phyloP scores from a whole-genome alignment of 1,284 basidiomycete genomes.

The Rhodofomes roseus region DNA sequence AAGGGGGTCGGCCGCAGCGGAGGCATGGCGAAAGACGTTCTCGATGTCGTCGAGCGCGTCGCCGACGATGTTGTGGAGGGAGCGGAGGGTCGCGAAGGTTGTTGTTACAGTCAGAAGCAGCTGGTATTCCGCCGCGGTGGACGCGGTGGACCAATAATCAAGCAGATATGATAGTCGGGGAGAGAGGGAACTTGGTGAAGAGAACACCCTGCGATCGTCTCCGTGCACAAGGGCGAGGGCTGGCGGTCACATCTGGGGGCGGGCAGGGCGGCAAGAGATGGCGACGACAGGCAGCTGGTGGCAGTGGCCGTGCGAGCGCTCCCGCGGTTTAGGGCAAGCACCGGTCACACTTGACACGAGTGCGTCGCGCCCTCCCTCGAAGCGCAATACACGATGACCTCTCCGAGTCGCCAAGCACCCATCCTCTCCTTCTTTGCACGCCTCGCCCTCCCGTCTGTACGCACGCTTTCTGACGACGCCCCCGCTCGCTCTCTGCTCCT shows the following conservation, averaged over 20 bases:
- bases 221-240: too few relatives aligned
- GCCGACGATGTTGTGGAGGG: slow-evolving; percentile 62
- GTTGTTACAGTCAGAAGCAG: too few relatives aligned
- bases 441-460: neutral
- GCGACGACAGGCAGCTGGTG: neutral
- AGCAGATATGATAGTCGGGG: neutral
- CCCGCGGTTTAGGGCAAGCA: too few relatives aligned
- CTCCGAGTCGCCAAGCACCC: too few relatives aligned
- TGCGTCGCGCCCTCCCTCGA: too few relatives aligned
- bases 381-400: too few relatives aligned
- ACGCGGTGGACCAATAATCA: neutral
- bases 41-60: slow-evolving; percentile 68
- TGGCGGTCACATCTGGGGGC: too few relatives aligned
- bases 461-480: neutral
- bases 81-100: slow-evolving; percentile 61
- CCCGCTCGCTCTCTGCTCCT: neutral
- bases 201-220: too few relatives aligned
- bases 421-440: neutral
- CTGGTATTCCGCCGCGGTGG: too few relatives aligned
- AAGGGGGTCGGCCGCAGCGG: neutral
- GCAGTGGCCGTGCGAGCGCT: neutral
- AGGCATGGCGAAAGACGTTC: slow-evolving; percentile 42
- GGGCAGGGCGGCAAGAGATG: neutral
- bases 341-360: neutral
- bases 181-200: too few relatives aligned